A percentile compares a stretch with the other conserved stretches of the same genome.
Evolutionary conservation across 371 early-diverging fungal genomes (phyloP).

Genomic region (Basidiobolus meristosporus): DNA sequence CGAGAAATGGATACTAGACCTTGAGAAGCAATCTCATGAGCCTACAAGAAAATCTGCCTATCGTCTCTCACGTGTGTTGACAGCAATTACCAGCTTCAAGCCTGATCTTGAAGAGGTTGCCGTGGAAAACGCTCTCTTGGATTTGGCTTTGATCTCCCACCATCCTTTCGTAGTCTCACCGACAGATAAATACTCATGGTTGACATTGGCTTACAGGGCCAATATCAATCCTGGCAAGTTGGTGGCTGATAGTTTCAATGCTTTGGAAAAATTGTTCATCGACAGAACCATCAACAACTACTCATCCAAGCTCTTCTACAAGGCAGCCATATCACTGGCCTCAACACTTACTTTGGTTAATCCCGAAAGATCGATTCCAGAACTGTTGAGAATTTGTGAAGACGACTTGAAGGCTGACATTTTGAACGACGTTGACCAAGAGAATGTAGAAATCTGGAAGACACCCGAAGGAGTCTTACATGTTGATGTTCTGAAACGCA

Average conservation of each 20-base stretch:
- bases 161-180: slow-evolving; percentile 34
- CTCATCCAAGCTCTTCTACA: neutral
- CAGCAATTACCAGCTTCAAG: slow-evolving; percentile 31
- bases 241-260: slow-evolving; percentile 2
- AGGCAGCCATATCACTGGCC: neutral
- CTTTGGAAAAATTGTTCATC: neutral
- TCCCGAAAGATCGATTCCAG: slow-evolving; percentile 19
- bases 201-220: slow-evolving; percentile 55
- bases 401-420: slow-evolving; percentile 7
- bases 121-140: slow-evolving; percentile 28
- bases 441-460: slow-evolving; percentile 40
- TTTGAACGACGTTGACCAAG: slow-evolving; percentile 21
- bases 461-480: slow-evolving; percentile 42
- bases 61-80: slow-evolving; percentile 36
- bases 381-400: slow-evolving; percentile 17
- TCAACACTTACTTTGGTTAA: slow-evolving; percentile 22
- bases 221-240: slow-evolving; percentile 37
- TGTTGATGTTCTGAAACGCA: slow-evolving; percentile 27
- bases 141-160: slow-evolving; percentile 46
- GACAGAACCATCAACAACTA: neutral
- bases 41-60: slow-evolving; percentile 7
- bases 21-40: slow-evolving; percentile 2
- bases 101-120: slow-evolving; percentile 11
- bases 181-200: slow-evolving; percentile 54
- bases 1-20: slow-evolving; percentile 27